A percentile compares a stretch with the other conserved stretches of the same genome.
These are phyloP conservation scores for Asterochloris sp. DNA, from an alignment of 139 green algal genomes.

Conservation along the genomic window DNA sequence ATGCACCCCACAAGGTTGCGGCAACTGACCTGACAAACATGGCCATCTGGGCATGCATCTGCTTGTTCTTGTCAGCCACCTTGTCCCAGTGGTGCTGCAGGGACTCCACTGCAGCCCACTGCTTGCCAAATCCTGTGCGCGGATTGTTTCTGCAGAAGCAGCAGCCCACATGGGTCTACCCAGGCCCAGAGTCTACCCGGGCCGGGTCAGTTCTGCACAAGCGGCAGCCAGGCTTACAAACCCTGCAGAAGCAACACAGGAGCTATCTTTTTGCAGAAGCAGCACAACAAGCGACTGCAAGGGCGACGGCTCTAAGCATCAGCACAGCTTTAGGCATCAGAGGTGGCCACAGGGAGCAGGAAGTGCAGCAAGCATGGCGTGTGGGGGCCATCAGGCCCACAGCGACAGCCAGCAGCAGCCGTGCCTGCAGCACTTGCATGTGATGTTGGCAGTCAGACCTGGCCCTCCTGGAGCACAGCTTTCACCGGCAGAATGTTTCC, in stretches of 20 bases:
- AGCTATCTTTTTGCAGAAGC: background rate
- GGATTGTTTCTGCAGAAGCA: background rate
- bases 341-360: no score
- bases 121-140: background rate
- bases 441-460: background rate
- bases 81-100: slow-evolving; percentile 58
- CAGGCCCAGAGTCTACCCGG: background rate
- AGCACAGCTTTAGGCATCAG: no score
- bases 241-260: background rate
- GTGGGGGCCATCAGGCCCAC: no score
- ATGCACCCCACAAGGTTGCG: background rate
- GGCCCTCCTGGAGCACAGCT: background rate
- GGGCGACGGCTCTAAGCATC: no score
- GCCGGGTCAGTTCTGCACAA: background rate
- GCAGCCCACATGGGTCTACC: background rate
- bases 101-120: background rate
- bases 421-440: background rate
- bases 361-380: no score
- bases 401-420: background rate
- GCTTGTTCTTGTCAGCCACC: slow-evolving; percentile 41
- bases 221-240: background rate
- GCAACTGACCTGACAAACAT: slow-evolving; percentile 41
- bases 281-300: no score
- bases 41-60: slow-evolving; percentile 67
- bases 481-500: background rate